Evolutionary conservation across 257 asterid genomes (phyloP), one percentile per base, ranked within the genome.

Genomic region (Voacanga thouarsii): DNA sequence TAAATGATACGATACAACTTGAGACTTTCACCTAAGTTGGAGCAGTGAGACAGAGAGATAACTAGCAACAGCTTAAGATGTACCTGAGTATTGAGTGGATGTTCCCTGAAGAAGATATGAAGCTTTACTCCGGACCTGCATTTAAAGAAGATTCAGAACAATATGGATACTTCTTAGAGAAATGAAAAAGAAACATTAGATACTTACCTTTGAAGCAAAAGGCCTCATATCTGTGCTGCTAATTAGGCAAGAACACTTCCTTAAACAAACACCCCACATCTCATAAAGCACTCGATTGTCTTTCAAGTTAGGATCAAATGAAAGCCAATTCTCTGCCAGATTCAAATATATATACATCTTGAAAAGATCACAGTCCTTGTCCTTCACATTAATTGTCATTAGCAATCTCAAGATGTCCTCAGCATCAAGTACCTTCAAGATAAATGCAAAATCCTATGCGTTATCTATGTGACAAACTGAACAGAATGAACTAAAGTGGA

Each of bases 101-200:
- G 71, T 83, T 86, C 93, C 86, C 82, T 95, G 99, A 65, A 92
- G 97, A 83, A 95, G 97, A 89, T 89, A 95, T 3, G 98, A 87
- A 78, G 98, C 99, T 87, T 90, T 95, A 82, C 94, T 89, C 16
- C 98, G 92, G 47, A 95, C 97, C 99, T 95, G 92, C 86, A 86
- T 57, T 51, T 39, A n/a, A 14, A 6, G 9, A 50, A 23, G 60
- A 37, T n/a, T 26, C 18, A 28, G 60, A 12, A 26, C 23, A 24
- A 47, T 16, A 24, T 7, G 14, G 49, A 68, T 68, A 18, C 33
- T 7, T 44, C 53, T 45, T 61, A 76, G 50, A 64, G 67, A 49
- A 72, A 65, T 6, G 72, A 68, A 80, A 56, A 44, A 47, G 45
- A 57, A 63, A 51, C 24, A 60, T 56, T 72, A 28, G 55, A 14